These are phyloP conservation scores for Endotrypanum monterogeii DNA, from an alignment of 208 protist genomes.

Conservation along the genomic window DNA sequence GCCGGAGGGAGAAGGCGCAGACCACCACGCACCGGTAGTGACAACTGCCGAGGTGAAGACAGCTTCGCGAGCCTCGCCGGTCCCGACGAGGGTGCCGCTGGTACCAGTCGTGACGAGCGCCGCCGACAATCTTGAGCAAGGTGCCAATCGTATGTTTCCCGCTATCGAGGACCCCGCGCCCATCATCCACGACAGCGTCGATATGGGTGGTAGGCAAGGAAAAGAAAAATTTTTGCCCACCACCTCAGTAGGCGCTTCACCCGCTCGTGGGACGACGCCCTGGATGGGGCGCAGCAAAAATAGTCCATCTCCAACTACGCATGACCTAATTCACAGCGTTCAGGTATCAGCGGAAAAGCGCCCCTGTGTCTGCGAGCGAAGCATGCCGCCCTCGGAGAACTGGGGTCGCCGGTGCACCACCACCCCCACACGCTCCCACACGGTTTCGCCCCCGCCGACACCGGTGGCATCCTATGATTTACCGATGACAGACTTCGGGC, in stretches of 20 bases:
- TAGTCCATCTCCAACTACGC: constrained; percentile 25
- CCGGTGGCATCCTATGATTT: constrained; percentile 4
- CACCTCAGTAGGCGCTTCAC: not conserved
- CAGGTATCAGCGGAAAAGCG: constrained; percentile 37
- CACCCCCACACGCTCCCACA: constrained; percentile 4
- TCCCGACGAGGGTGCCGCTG: not conserved
- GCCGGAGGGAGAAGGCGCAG: not conserved
- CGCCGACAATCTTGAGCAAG: not conserved
- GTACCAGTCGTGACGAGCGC: not conserved
- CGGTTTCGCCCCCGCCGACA: constrained; percentile 13
- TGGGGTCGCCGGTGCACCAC: not conserved
- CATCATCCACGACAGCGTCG: not conserved
- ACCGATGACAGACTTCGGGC: constrained; percentile 27
- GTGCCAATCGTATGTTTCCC: too few relatives aligned
- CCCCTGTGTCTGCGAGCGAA: constrained; percentile 30
- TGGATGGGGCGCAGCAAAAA: constrained; percentile 12
- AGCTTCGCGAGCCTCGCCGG: not conserved
- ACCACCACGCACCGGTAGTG: not conserved
- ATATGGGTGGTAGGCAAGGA: too few relatives aligned
- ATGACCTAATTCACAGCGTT: constrained; percentile 41
- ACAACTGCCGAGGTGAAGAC: not conserved
- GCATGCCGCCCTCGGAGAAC: constrained; percentile 18
- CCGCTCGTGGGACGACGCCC: constrained; percentile 1
- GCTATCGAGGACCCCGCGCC: not conserved
- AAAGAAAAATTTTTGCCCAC: too few relatives aligned